Conservation (phyloP, 129 eudicot species). For the Logfia minima region DNA sequence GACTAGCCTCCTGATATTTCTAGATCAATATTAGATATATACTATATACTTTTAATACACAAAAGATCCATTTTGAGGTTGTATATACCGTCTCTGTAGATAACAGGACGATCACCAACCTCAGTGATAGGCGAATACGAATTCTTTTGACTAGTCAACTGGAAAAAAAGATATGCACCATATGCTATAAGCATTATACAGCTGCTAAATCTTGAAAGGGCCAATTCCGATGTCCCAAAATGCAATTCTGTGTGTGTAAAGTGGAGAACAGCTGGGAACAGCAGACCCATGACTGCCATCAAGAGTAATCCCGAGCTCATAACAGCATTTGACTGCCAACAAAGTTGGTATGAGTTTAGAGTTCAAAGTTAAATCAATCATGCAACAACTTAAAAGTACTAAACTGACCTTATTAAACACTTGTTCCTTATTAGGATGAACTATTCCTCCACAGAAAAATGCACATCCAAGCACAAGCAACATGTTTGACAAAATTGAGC, state of each 20-base stretch:
- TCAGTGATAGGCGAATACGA: constrained; percentile 46
- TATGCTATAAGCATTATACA: constrained; percentile 83
- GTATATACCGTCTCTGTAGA: constrained; percentile 21
- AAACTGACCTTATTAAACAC: constrained; percentile 60
- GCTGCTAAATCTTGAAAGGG: constrained; percentile 90
- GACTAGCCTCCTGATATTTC: constrained; percentile 48
- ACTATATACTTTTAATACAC: background rate
- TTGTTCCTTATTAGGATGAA: constrained; percentile 60
- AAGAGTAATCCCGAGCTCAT: constrained; percentile 77
- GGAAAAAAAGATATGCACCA: constrained; percentile 63
- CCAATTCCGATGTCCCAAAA: constrained; percentile 61
- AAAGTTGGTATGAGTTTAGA: background rate
- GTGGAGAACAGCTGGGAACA: constrained; percentile 78
- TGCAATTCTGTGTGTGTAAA: constrained; percentile 72
- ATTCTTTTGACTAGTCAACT: constrained; percentile 57
- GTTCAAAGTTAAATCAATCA: constrained; percentile 7
- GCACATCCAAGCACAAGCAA: constrained; percentile 90
- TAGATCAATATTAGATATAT: background rate
- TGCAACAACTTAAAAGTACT: constrained; percentile 2
- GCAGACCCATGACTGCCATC: constrained; percentile 81
- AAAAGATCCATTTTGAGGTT: background rate
- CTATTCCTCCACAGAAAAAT: constrained; percentile 72
- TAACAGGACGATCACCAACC: constrained; percentile 34
- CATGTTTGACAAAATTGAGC: constrained; percentile 85
- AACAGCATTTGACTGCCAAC: constrained; percentile 60